Evolutionary conservation across 2,329 filamentous ascomycete genomes (phyloP), one percentile per base, ranked within the genome.

Genomic region (Clonostachys byssicola): DNA sequence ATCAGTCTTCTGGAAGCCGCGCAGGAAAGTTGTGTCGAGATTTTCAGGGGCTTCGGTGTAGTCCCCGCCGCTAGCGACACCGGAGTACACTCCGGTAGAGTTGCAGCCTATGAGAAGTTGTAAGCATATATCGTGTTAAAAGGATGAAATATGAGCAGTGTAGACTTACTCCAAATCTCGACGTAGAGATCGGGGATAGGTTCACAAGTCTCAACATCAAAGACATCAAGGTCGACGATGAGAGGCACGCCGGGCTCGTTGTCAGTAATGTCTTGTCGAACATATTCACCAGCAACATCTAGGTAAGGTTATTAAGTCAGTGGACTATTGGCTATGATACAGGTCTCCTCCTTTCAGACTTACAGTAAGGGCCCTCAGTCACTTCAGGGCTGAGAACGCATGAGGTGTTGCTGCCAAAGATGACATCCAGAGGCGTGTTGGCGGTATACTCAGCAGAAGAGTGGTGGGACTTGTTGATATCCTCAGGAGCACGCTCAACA

Each of bases 341-440:
- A 3, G 23, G 2, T 30, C 23, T 30, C 23, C 9, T 30, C 23
- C 23, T n/a, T 39, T 7, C 33, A 44, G 43, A 48, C 57, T 40
- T 57, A 64, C 71, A 54, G 63, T 71, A 56, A 54, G 76, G 75
- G 3, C 75, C 75, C 54, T 76, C 64, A 5, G 73, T 78, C 13
- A 71, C 70, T 52, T 78, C 75, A 0, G 73, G 73, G 5, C 65
- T 71, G 18, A 78, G 61, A 12, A 76, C 64, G 45, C 75, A 79
- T n/a, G 70, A 66, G 23, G 23, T 30, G 23, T 30, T 30, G 23
- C 23, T 30, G 3, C 23, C 23, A 30, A 30, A 30, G 9, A 30
- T 30, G 10, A 30, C 23, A 10, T 30, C 23, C 10, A 30, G 23
- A 30, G 23, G 23, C 23, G 23, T 23, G 61, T 30, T 30, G 23